A percentile compares a stretch with the other conserved stretches of the same genome.
These are phyloP conservation scores for Cyclocybe cylindracea DNA, from an alignment of 768 basidiomycete genomes.

Conservation along the genomic window DNA sequence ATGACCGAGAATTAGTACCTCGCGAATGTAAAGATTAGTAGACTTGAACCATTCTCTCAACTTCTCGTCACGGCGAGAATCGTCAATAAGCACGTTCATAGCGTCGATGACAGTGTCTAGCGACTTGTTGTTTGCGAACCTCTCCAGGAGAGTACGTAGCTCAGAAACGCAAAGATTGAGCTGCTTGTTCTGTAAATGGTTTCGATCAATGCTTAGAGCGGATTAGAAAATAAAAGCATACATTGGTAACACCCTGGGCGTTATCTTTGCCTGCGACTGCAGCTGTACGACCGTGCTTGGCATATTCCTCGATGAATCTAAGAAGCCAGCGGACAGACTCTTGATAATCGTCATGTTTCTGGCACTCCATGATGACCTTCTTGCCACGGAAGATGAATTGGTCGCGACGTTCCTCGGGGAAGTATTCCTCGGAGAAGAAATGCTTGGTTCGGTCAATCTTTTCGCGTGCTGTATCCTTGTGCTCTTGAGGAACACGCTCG, in stretches of 20 bases:
- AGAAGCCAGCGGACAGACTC: conserved; percentile 78
- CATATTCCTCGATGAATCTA: conserved; percentile 62
- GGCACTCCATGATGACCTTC: conserved; percentile 93
- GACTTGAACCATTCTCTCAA: conserved; percentile 72
- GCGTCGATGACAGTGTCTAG: conserved; percentile 72
- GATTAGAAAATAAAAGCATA: conserved; percentile 13
- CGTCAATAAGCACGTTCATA: conserved; percentile 68
- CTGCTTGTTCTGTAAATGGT: conserved; percentile 44
- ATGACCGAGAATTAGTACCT: conserved; percentile 34
- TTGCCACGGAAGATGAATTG: conserved; percentile 93
- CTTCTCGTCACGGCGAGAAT: conserved; percentile 72
- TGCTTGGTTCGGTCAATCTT: conserved; percentile 60
- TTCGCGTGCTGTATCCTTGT: conserved; percentile 57
- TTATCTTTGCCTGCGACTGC: conserved; percentile 20
- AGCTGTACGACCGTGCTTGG: conserved; percentile 42
- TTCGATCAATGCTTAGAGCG: background rate
- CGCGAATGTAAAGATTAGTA: conserved; percentile 66
- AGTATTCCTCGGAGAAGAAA: conserved; percentile 80
- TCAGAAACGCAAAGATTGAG: conserved; percentile 60
- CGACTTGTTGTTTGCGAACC: conserved; percentile 79
- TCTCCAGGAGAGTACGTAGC: conserved; percentile 82
- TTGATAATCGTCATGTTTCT: conserved; percentile 90
- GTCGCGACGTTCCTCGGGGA: conserved; percentile 88
- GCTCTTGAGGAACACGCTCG: conserved; percentile 68
- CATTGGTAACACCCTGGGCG: conserved; percentile 23